A percentile compares a stretch with the other conserved stretches of the same genome.
These are phyloP conservation scores for Pseudogymnoascus sp. DNA, from an alignment of 2,329 filamentous ascomycete genomes.

Conservation along the genomic window DNA sequence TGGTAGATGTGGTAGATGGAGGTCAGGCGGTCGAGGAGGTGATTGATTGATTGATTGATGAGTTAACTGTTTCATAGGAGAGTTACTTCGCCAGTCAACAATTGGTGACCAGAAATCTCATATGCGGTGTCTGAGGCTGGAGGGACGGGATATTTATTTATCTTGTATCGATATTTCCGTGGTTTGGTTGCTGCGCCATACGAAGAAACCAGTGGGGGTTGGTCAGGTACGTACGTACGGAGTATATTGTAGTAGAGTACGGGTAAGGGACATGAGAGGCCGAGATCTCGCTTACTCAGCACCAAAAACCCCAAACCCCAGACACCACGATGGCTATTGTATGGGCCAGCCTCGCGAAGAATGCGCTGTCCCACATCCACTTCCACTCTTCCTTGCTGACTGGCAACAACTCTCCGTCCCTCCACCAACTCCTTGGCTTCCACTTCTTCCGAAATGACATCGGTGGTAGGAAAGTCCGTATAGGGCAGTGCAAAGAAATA, in stretches of 20 bases:
- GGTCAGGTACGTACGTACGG: background rate
- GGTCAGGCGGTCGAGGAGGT: background rate
- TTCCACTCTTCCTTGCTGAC: background rate
- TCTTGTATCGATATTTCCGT: background rate
- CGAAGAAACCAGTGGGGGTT: background rate
- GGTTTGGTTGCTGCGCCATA: background rate
- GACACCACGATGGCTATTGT: background rate
- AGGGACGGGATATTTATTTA: background rate
- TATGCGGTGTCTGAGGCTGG: background rate
- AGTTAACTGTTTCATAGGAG: conserved; percentile 1
- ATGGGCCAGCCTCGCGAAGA: background rate
- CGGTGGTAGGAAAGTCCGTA: background rate
- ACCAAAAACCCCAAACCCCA: background rate
- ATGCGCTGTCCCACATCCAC: background rate
- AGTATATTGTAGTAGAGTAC: background rate
- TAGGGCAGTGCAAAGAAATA: background rate
- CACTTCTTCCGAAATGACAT: background rate
- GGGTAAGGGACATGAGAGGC: background rate
- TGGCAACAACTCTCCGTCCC: background rate
- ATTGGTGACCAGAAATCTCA: background rate
- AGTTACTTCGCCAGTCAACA: no score
- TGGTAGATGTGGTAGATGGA: background rate
- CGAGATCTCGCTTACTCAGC: background rate
- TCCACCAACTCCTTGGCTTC: background rate
- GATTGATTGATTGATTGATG: background rate